Conservation (phyloP, 768 basidiomycete species). For the Roridomyces roridus region DNA sequence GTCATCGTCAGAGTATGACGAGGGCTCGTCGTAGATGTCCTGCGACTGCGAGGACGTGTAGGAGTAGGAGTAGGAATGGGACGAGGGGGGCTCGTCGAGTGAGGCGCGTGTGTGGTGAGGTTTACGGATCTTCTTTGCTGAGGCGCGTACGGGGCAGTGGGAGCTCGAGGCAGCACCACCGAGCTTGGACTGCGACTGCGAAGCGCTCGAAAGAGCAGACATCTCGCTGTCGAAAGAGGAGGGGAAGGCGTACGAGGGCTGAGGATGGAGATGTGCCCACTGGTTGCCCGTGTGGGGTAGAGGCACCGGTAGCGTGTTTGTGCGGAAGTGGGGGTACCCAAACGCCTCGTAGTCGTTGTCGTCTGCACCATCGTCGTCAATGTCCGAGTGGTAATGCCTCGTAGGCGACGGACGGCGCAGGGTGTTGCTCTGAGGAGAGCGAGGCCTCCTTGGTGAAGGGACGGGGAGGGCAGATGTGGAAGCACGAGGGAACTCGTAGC, state of each 20-base stretch:
- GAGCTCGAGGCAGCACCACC: no score
- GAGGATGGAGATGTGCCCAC: slow-evolving; percentile 22
- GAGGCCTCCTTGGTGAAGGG: neutral
- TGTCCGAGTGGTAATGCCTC: neutral
- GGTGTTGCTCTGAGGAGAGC: neutral
- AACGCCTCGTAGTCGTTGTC: slow-evolving; percentile 1
- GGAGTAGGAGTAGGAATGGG: neutral
- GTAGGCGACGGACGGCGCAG: neutral
- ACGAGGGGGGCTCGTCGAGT: neutral
- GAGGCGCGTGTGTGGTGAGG: no score
- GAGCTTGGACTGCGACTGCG: neutral
- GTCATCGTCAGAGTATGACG: neutral
- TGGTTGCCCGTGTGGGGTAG: slow-evolving; percentile 14
- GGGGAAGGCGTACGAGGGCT: slow-evolving; percentile 15
- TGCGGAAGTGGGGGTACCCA: slow-evolving; percentile 8
- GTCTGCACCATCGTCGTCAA: slow-evolving; percentile 3
- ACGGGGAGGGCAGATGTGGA: neutral
- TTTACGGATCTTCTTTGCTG: slow-evolving; percentile 20
- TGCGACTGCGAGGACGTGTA: neutral
- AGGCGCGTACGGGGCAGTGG: neutral
- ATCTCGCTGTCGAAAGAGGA: slow-evolving; percentile 1
- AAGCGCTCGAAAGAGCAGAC: neutral
- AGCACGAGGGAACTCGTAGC: slow-evolving; percentile 25
- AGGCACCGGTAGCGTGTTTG: neutral
- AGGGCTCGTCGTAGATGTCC: neutral